Percentiles rank a stretch among this genome's conserved stretches.
Conservation (phyloP, 2,329 filamentous ascomycete species). For the Diaporthe citri region DNA sequence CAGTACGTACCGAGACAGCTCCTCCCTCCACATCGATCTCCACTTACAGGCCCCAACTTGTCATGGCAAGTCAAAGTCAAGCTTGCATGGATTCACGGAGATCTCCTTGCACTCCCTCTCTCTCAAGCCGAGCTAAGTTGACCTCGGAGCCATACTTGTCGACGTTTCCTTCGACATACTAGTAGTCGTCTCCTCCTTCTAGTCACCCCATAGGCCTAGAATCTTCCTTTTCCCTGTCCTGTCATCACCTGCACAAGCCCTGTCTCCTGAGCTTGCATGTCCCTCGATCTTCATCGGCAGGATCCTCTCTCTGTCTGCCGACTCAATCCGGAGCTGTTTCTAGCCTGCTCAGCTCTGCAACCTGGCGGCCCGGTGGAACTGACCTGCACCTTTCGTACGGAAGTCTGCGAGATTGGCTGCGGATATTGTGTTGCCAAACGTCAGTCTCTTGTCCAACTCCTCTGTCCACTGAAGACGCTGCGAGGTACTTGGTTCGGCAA, state of each 20-base stretch:
- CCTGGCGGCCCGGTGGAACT: conserved; percentile 34
- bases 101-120: conserved; percentile 36
- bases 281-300: conserved; percentile 37
- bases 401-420: conserved; percentile 29
- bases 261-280: conserved; percentile 34
- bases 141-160: conserved; percentile 29
- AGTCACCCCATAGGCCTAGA: conserved; percentile 34
- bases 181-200: conserved; percentile 37
- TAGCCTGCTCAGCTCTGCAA: conserved; percentile 36
- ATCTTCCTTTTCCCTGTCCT: conserved; percentile 32
- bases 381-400: conserved; percentile 38
- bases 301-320: conserved; percentile 34
- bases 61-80: conserved; percentile 36
- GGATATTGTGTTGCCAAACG: conserved; percentile 35
- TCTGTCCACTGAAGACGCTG: conserved; percentile 11
- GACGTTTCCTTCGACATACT: conserved; percentile 35
- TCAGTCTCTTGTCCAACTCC: conserved; percentile 29
- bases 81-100: conserved; percentile 34
- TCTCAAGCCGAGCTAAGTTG: conserved; percentile 28
- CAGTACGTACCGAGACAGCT: conserved; percentile 34
- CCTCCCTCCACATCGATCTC: conserved; percentile 37
- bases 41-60: conserved; percentile 38
- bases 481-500: conserved; percentile 21
- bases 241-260: conserved; percentile 37
- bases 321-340: conserved; percentile 34